These are phyloP conservation scores for Trichophyton simii DNA, from an alignment of 2,329 filamentous ascomycete genomes.

Conservation along the genomic window DNA sequence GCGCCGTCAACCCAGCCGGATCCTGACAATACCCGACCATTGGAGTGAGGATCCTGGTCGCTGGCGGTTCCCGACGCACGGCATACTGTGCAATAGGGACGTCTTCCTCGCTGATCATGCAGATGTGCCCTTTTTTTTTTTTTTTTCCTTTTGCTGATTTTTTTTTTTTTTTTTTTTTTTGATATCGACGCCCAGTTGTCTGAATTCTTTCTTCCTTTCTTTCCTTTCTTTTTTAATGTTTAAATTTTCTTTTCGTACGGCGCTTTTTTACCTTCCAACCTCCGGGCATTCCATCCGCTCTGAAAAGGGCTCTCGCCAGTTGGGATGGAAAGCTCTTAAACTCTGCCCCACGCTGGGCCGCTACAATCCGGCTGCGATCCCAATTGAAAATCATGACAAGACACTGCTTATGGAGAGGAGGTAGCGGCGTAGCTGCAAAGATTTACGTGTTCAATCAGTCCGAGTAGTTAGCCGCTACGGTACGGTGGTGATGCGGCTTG, in stretches of 20 bases:
- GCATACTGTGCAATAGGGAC: not conserved
- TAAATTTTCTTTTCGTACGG: not conserved
- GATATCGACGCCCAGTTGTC: no score
- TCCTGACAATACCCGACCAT: not conserved
- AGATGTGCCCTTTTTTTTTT: not conserved
- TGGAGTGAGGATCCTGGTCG: not conserved
- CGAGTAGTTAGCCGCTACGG: not conserved
- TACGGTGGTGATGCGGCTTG: not conserved
- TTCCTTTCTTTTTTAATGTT: not conserved
- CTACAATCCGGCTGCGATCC: not conserved
- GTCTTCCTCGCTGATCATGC: not conserved
- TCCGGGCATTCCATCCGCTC: not conserved
- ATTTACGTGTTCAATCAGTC: not conserved
- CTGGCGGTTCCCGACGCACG: not conserved
- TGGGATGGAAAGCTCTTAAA: not conserved
- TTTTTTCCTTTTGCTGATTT: not conserved
- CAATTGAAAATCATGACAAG: constrained; percentile 1
- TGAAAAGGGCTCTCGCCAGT: not conserved
- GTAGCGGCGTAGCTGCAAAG: not conserved
- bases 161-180: not conserved
- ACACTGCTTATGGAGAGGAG: not conserved
- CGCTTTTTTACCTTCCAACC: not conserved
- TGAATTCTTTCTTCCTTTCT: not conserved
- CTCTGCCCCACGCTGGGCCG: constrained; percentile 1
- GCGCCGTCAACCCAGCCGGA: not conserved